A percentile compares a stretch with the other conserved stretches of the same genome.
These are phyloP conservation scores for Nephelium lappaceum DNA, from an alignment of 345 rosid genomes.

Conservation along the genomic window DNA sequence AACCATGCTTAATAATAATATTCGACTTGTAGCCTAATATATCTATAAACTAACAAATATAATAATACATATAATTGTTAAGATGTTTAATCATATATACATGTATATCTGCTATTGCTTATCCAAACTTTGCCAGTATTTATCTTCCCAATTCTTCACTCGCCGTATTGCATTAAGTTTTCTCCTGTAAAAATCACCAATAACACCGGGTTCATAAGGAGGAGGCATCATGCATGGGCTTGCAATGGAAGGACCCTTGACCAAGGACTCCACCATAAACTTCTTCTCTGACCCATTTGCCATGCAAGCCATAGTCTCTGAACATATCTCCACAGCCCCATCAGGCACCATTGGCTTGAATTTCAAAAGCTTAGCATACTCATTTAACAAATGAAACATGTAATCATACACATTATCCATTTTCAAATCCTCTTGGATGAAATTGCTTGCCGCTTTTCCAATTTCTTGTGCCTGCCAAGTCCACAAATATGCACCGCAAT, in stretches of 20 bases:
- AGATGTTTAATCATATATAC: neutral
- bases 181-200: constrained; percentile 34
- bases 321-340: constrained; percentile 56
- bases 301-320: constrained; percentile 57
- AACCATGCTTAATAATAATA: no score
- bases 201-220: constrained; percentile 45
- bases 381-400: constrained; percentile 72
- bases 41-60: no score
- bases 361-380: constrained; percentile 63
- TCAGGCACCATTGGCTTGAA: constrained; percentile 51
- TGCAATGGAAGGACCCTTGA: constrained; percentile 43
- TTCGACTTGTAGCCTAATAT: no score
- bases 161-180: constrained; percentile 38
- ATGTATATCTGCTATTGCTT: neutral
- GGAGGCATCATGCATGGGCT: constrained; percentile 63
- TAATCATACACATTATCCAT: constrained; percentile 74
- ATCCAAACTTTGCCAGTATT: constrained; percentile 39
- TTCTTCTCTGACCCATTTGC: constrained; percentile 41
- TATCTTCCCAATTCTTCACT: constrained; percentile 69
- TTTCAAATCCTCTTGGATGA: constrained; percentile 57
- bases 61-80: neutral
- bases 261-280: constrained; percentile 60
- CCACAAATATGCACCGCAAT: neutral
- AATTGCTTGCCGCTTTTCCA: constrained; percentile 60
- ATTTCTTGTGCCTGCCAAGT: constrained; percentile 58